Evolutionary conservation across 768 basidiomycete genomes (phyloP).

Genomic region (Plicaturopsis crispa): DNA sequence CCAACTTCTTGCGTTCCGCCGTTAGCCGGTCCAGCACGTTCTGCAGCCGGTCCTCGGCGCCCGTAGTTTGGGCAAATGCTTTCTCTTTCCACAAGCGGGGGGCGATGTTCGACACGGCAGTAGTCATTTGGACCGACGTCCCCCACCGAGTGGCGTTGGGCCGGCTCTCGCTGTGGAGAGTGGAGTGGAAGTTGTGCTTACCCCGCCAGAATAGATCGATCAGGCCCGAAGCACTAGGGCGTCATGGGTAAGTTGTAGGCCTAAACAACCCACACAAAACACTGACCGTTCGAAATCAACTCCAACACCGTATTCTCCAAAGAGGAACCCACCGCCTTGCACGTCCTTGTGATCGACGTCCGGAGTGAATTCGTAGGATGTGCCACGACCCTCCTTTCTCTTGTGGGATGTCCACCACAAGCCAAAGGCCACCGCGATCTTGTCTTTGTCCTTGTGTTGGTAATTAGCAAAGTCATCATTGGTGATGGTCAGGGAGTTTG

Average conservation of each 20-base stretch:
- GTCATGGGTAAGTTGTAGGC: too few species aligned
- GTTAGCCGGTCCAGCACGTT: too few species aligned
- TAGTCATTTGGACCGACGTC: conserved; percentile 10
- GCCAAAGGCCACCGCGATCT: conserved; percentile 1
- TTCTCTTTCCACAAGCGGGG: too few species aligned
- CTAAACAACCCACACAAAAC: too few species aligned
- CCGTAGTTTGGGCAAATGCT: too few species aligned
- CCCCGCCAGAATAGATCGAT: conserved; percentile 11
- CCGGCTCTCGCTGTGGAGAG: conserved; percentile 1
- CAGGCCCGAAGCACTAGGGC: too few species aligned
- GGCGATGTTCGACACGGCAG: too few species aligned
- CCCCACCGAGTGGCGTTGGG: conserved; percentile 6
- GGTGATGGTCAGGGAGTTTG: conserved; percentile 8
- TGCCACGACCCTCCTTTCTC: too few species aligned
- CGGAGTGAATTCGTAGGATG: neutral
- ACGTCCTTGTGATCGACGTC: conserved; percentile 5
- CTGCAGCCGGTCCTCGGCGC: too few species aligned
- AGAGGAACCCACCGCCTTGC: conserved; percentile 6
- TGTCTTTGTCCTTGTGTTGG: conserved; percentile 4
- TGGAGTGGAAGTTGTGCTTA: conserved; percentile 4
- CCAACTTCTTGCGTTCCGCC: too few species aligned
- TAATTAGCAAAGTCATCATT: conserved; percentile 3
- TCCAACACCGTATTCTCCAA: conserved; percentile 5
- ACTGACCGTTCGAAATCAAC: conserved; percentile 7
- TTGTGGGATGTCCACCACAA: conserved; percentile 5